phyloP scores from a whole-genome alignment of 2,329 filamentous ascomycete species.

The Aspergillus sp. region DNA sequence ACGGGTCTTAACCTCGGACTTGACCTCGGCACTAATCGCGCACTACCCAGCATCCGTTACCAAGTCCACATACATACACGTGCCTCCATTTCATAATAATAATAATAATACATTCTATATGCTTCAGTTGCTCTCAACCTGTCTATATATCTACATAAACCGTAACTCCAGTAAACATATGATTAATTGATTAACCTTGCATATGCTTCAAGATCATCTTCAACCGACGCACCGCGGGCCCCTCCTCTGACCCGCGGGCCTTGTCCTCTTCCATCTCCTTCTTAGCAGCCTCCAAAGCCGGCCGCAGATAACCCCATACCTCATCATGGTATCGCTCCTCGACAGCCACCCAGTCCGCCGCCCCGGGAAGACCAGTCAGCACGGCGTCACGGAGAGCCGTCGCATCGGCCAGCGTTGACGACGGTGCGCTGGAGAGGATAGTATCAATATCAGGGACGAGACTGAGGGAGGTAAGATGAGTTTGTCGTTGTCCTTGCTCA shows the following conservation, averaged over 20 bases:
- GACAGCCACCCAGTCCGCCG: conserved; percentile 31
- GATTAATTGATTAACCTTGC: conserved; percentile 20
- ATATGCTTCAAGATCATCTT: conserved; percentile 41
- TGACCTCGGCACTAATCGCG: background rate
- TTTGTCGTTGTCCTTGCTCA: background rate
- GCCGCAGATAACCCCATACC: conserved; percentile 64
- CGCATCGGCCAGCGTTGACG: conserved; percentile 7
- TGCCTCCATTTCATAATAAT: background rate
- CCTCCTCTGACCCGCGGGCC: conserved; percentile 22
- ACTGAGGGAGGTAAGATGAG: conserved; percentile 25
- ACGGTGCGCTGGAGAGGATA: conserved; percentile 25
- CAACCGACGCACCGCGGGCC: conserved; percentile 36
- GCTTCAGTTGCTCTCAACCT: background rate
- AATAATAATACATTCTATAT: background rate
- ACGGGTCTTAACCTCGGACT: background rate
- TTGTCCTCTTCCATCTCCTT: conserved; percentile 49
- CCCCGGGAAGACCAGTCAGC: conserved; percentile 27
- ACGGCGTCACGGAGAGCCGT: conserved; percentile 29
- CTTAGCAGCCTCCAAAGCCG: conserved; percentile 56
- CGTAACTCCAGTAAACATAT: background rate
- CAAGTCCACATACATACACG: background rate
- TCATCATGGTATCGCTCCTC: conserved; percentile 51
- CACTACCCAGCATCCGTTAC: background rate
- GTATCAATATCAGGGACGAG: conserved; percentile 34
- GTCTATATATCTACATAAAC: background rate